Evolutionary conservation across 441 rosid species (phyloP).

Genomic region (Pelargonium citronellum): DNA sequence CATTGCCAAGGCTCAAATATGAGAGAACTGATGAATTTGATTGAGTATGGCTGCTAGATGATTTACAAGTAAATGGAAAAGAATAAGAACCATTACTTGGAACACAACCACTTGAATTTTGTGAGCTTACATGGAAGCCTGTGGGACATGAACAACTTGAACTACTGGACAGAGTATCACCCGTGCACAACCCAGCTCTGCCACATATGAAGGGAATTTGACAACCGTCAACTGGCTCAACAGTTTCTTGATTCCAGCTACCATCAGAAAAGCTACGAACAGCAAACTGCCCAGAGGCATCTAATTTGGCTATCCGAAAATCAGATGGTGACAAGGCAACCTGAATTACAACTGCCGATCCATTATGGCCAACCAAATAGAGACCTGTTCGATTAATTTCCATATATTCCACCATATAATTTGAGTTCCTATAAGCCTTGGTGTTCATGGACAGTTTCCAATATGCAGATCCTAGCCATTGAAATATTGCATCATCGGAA

Average conservation of each 20-base stretch:
- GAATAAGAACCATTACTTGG: slow-evolving; percentile 40
- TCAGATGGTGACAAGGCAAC: slow-evolving; percentile 37
- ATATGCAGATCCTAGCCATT: slow-evolving; percentile 57
- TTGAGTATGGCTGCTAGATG: slow-evolving; percentile 29
- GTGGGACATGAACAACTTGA: slow-evolving; percentile 63
- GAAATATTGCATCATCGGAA: slow-evolving; percentile 42
- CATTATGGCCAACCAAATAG: slow-evolving; percentile 51
- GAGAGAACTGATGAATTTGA: slow-evolving; percentile 35
- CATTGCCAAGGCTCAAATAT: slow-evolving; percentile 40
- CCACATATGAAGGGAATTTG: slow-evolving; percentile 57
- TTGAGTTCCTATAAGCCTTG: slow-evolving; percentile 36
- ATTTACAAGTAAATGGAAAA: slow-evolving; percentile 50
- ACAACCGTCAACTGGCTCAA: slow-evolving; percentile 53
- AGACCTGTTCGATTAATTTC: slow-evolving; percentile 52
- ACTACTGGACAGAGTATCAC: slow-evolving; percentile 23
- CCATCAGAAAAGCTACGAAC: slow-evolving; percentile 43
- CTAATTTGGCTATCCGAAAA: slow-evolving; percentile 54
- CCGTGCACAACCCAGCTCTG: slow-evolving; percentile 46
- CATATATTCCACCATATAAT: slow-evolving; percentile 44
- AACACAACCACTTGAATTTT: slow-evolving; percentile 34
- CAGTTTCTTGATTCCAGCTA: slow-evolving; percentile 36
- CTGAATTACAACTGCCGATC: slow-evolving; percentile 40
- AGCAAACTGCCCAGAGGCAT: slow-evolving; percentile 45
- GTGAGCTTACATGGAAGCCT: slow-evolving; percentile 35
- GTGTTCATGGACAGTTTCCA: slow-evolving; percentile 70